phyloP scores from a whole-genome alignment of 2,329 filamentous ascomycete species.

The Chaetomium sp. region DNA sequence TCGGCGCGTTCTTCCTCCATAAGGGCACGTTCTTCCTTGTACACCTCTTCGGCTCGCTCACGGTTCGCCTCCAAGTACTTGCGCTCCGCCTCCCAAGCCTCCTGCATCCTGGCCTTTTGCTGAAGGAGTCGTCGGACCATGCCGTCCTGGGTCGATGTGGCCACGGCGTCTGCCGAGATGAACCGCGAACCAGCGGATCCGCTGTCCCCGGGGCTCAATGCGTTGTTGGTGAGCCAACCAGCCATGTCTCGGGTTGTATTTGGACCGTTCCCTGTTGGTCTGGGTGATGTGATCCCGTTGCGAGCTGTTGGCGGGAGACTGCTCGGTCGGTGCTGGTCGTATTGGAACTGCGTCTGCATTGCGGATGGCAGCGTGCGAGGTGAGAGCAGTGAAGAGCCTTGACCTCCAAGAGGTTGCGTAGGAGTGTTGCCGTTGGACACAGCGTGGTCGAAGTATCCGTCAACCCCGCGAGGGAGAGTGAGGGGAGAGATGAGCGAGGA shows the following conservation, averaged over 20 bases:
- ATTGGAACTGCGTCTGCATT: slow-evolving; percentile 30
- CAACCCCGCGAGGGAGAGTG: slow-evolving; percentile 42
- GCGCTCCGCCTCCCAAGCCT: slow-evolving; percentile 57
- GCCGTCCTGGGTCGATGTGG: slow-evolving; percentile 38
- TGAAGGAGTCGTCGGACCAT: slow-evolving; percentile 47
- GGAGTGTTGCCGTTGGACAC: slow-evolving; percentile 17
- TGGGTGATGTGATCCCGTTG: slow-evolving; percentile 6
- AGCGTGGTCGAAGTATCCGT: slow-evolving; percentile 45
- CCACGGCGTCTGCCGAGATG: slow-evolving; percentile 37
- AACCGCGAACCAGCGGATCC: slow-evolving; percentile 36
- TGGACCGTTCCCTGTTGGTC: not conserved
- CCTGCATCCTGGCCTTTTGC: slow-evolving; percentile 48
- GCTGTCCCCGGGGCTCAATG: slow-evolving; percentile 14
- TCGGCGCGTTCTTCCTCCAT: slow-evolving; percentile 55
- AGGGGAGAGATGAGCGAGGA: slow-evolving; percentile 47
- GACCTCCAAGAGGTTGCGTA: slow-evolving; percentile 20
- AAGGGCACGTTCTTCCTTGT: slow-evolving; percentile 55
- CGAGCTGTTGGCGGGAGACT: slow-evolving; percentile 38
- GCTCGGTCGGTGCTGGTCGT: slow-evolving; percentile 38
- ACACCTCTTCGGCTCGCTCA: slow-evolving; percentile 57
- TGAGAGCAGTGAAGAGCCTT: slow-evolving; percentile 34
- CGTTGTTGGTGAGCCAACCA: slow-evolving; percentile 10
- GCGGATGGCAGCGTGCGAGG: slow-evolving; percentile 31
- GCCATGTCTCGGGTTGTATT: not conserved
- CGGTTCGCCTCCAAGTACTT: slow-evolving; percentile 57